These are phyloP conservation scores for Fusarium goolgardi DNA, from an alignment of 2,329 filamentous ascomycete species.

Conservation along the genomic window DNA sequence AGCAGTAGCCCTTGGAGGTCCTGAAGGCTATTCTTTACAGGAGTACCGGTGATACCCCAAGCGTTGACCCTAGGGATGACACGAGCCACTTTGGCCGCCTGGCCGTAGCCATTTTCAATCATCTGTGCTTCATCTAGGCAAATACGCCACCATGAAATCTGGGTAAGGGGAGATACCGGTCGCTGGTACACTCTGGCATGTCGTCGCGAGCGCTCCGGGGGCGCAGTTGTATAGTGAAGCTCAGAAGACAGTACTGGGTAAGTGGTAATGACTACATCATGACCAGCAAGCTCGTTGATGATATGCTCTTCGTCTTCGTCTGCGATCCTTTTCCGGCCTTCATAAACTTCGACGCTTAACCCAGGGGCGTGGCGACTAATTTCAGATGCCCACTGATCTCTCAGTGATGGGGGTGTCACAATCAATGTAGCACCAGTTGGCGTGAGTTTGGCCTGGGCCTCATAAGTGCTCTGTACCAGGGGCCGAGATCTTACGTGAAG, in stretches of 20 bases:
- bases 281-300: slow-evolving; percentile 58
- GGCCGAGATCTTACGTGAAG: slow-evolving; percentile 62
- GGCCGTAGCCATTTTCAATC: slow-evolving; percentile 88
- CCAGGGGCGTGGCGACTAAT: slow-evolving; percentile 68
- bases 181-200: slow-evolving; percentile 74
- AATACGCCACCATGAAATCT: slow-evolving; percentile 89
- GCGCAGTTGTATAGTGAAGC: slow-evolving; percentile 78
- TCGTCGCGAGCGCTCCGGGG: slow-evolving; percentile 75
- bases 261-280: slow-evolving; percentile 73
- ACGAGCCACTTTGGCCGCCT: slow-evolving; percentile 82
- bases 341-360: slow-evolving; percentile 67
- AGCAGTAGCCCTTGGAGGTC: slow-evolving; percentile 84
- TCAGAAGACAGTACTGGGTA: slow-evolving; percentile 81
- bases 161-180: slow-evolving; percentile 79
- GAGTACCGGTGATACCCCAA: slow-evolving; percentile 92
- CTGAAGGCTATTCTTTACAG: slow-evolving; percentile 79
- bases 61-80: slow-evolving; percentile 85
- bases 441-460: slow-evolving; percentile 55
- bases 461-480: slow-evolving; percentile 47
- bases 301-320: slow-evolving; percentile 54
- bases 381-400: slow-evolving; percentile 72
- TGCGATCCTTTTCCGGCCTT: slow-evolving; percentile 58
- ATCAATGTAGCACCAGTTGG: slow-evolving; percentile 70
- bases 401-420: slow-evolving; percentile 67
- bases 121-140: slow-evolving; percentile 86